Conservation (phyloP, 1,284 basidiomycete genomes). For the Fomes fomentarius region DNA sequence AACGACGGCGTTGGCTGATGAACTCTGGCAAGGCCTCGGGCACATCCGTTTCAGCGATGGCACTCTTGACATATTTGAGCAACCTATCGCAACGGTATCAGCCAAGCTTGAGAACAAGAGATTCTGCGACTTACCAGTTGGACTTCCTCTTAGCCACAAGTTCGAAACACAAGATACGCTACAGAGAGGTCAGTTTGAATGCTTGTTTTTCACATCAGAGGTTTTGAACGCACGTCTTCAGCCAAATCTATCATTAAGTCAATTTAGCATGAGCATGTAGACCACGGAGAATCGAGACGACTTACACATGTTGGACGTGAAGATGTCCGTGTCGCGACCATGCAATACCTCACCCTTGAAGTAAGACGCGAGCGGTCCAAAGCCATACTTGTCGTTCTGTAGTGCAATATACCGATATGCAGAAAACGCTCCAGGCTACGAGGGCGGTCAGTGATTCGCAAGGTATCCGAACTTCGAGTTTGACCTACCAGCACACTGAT, state of each 20-base stretch:
- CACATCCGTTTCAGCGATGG: conserved; percentile 96
- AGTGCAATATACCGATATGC: conserved; percentile 91
- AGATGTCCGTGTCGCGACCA: conserved; percentile 92
- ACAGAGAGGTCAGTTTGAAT: conserved; percentile 15
- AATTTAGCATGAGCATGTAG: too few species aligned
- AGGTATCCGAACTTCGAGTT: too few species aligned
- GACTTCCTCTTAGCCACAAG: conserved; percentile 91
- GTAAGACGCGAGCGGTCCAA: conserved; percentile 92
- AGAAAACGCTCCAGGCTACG: conserved; percentile 91
- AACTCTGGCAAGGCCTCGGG: conserved; percentile 95
- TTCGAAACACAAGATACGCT: conserved; percentile 98
- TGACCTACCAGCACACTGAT: conserved; percentile 75
- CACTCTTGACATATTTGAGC: conserved; percentile 94
- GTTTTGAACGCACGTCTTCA: conserved; percentile 67
- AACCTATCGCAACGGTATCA: conserved; percentile 56
- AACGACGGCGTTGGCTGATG: conserved; percentile 90
- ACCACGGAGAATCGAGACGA: too few species aligned
- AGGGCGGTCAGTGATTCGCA: conserved; percentile 7
- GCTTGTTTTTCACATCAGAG: neutral
- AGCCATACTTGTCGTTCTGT: conserved; percentile 85
- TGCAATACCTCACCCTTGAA: conserved; percentile 96
- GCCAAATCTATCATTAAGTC: conserved; percentile 62
- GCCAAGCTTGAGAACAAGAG: conserved; percentile 1
- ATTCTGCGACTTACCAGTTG: conserved; percentile 63
- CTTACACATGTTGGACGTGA: conserved; percentile 91